Evolutionary conservation across 2,329 filamentous ascomycete species (phyloP).

Genomic region (Colletotrichum kahawae): DNA sequence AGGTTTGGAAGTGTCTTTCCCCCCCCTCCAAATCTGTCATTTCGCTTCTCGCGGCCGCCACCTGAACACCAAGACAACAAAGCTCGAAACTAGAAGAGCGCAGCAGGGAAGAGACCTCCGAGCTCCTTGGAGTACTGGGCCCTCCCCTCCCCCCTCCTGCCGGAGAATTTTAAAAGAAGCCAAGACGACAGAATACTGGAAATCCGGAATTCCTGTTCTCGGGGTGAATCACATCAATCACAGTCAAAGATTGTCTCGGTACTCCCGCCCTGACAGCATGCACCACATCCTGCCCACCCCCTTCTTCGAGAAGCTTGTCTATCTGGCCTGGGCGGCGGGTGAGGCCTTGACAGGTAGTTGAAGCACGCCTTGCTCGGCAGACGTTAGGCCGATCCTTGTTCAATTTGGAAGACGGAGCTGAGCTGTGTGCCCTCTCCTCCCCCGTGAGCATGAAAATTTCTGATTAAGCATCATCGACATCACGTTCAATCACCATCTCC

Average conservation of each 20-base stretch:
- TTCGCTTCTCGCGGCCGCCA: neutral
- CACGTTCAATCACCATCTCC: neutral
- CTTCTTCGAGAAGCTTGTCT: neutral
- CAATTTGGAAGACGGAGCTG: neutral
- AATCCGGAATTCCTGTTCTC: neutral
- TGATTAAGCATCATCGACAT: neutral
- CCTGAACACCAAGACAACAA: neutral
- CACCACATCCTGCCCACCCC: neutral
- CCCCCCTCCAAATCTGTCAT: neutral
- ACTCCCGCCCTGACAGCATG: neutral
- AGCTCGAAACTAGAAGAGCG: neutral
- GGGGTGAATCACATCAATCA: neutral
- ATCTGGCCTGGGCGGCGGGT: neutral
- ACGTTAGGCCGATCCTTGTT: neutral
- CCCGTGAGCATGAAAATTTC: neutral
- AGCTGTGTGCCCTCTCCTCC: neutral
- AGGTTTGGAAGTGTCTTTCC: neutral
- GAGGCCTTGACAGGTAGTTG: neutral
- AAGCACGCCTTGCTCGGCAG: neutral
- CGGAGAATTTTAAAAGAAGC: neutral
- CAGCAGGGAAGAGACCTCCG: neutral
- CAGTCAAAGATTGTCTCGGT: neutral
- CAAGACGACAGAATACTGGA: neutral
- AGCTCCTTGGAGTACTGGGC: neutral
- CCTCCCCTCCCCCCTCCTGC: neutral